phyloP scores from a whole-genome alignment of 2,329 filamentous ascomycete species.

The Calonectria honghensis region DNA sequence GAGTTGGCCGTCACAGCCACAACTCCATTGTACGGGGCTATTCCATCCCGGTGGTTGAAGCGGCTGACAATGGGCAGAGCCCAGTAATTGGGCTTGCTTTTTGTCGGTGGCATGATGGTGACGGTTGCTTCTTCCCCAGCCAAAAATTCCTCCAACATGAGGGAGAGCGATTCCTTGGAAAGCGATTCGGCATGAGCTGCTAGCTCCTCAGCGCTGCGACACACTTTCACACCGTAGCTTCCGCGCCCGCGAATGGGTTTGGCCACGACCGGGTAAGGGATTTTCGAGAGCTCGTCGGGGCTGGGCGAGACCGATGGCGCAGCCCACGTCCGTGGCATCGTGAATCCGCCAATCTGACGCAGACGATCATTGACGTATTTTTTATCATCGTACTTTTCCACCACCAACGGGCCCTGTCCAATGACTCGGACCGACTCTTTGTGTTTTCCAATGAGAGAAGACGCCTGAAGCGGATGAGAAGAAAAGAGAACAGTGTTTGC shows the following conservation, averaged over 20 bases:
- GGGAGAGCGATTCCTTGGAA: constrained; percentile 33
- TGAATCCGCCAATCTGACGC: constrained; percentile 60
- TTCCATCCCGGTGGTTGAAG: constrained; percentile 46
- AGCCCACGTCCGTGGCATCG: constrained; percentile 60
- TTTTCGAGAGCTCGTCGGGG: constrained; percentile 15
- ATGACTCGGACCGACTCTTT: constrained; percentile 61
- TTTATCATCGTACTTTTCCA: constrained; percentile 71
- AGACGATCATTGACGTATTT: constrained; percentile 67
- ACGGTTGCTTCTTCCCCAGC: constrained; percentile 69
- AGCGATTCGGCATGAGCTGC: constrained; percentile 33
- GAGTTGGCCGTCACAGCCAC: constrained; percentile 63
- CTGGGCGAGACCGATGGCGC: constrained; percentile 51
- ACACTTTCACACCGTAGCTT: constrained; percentile 48
- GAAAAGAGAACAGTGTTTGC: constrained; percentile 71
- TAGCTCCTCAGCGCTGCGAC: constrained; percentile 38
- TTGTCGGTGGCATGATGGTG: constrained; percentile 69
- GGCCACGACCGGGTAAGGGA: constrained; percentile 38
- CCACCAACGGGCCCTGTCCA: constrained; percentile 67
- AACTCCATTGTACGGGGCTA: constrained; percentile 48
- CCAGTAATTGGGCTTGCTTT: constrained; percentile 59
- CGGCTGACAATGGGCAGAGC: constrained; percentile 59
- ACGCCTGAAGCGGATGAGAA: constrained; percentile 68
- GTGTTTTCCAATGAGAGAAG: constrained; percentile 56
- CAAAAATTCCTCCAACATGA: constrained; percentile 69
- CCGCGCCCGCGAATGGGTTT: constrained; percentile 47